A percentile compares a stretch with the other conserved stretches of the same genome.
Conservation (phyloP, 2,329 filamentous ascomycete species). For the Claviceps fusiformis region DNA sequence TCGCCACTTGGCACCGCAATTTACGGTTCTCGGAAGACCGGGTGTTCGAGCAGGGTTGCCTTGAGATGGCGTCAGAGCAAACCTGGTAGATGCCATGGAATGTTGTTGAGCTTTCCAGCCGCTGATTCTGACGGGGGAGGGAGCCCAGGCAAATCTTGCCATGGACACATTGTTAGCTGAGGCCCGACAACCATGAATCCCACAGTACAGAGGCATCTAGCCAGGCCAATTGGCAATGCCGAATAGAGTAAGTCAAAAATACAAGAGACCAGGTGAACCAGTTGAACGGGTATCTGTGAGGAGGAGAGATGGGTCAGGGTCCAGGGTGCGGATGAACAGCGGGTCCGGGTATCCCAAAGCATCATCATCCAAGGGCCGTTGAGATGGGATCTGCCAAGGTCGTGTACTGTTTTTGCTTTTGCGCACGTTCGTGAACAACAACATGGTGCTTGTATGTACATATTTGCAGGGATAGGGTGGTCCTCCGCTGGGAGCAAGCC, state of each 20-base stretch:
- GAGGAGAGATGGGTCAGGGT: slow-evolving; percentile 5
- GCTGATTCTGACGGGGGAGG: background rate
- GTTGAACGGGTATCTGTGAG: slow-evolving; percentile 6
- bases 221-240: slow-evolving; percentile 1
- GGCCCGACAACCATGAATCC: background rate
- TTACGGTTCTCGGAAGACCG: background rate
- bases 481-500: background rate
- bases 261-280: slow-evolving; percentile 1
- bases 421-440: background rate
- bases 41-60: background rate
- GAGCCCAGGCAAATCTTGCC: background rate
- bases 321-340: background rate
- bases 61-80: slow-evolving; percentile 2
- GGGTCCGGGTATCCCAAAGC: background rate
- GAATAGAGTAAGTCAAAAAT: background rate
- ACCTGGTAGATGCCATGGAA: slow-evolving; percentile 1
- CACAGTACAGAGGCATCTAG: background rate
- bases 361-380: slow-evolving; percentile 6
- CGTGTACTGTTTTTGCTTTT: background rate
- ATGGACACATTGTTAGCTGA: background rate
- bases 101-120: background rate
- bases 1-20: background rate
- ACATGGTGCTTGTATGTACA: background rate
- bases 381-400: slow-evolving; percentile 6
- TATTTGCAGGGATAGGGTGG: background rate